Percentiles rank a stretch among this genome's conserved stretches.
phyloP scores from a whole-genome alignment of 2,329 filamentous ascomycete species.

The Ilyonectria sp. region DNA sequence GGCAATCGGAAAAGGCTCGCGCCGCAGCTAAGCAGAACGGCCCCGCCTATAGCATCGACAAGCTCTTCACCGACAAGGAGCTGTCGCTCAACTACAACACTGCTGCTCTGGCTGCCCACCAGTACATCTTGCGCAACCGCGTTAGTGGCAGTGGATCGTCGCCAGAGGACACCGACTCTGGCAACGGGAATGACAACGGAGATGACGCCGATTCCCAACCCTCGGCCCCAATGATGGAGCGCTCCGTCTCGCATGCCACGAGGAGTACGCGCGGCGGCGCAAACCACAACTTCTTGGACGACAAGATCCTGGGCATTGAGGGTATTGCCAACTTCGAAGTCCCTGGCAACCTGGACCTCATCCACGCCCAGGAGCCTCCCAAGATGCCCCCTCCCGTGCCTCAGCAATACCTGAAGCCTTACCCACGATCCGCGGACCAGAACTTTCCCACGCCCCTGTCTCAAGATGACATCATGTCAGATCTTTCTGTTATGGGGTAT shows the following conservation, averaged over 20 bases:
- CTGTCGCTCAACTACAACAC: constrained; percentile 76
- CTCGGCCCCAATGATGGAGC: constrained; percentile 72
- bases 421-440: constrained; percentile 67
- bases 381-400: constrained; percentile 72
- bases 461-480: constrained; percentile 67
- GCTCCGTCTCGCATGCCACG: constrained; percentile 75
- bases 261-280: constrained; percentile 72
- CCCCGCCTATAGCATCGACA: constrained; percentile 76
- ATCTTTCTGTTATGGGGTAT: constrained; percentile 71
- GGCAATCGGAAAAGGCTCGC: constrained; percentile 73
- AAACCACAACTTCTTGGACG: constrained; percentile 70
- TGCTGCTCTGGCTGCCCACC: constrained; percentile 74
- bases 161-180: constrained; percentile 68
- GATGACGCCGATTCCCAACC: constrained; percentile 63
- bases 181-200: constrained; percentile 66
- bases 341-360: constrained; percentile 70
- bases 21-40: constrained; percentile 69
- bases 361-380: constrained; percentile 68
- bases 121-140: constrained; percentile 72
- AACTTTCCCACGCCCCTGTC: constrained; percentile 69
- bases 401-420: constrained; percentile 72
- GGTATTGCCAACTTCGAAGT: constrained; percentile 72
- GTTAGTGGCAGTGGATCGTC: constrained; percentile 65
- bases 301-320: constrained; percentile 72
- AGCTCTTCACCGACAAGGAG: constrained; percentile 80